Percentiles rank a stretch among this genome's conserved stretches.
phyloP scores from a whole-genome alignment of 2,329 filamentous ascomycete species.

The Fusarium sp. region DNA sequence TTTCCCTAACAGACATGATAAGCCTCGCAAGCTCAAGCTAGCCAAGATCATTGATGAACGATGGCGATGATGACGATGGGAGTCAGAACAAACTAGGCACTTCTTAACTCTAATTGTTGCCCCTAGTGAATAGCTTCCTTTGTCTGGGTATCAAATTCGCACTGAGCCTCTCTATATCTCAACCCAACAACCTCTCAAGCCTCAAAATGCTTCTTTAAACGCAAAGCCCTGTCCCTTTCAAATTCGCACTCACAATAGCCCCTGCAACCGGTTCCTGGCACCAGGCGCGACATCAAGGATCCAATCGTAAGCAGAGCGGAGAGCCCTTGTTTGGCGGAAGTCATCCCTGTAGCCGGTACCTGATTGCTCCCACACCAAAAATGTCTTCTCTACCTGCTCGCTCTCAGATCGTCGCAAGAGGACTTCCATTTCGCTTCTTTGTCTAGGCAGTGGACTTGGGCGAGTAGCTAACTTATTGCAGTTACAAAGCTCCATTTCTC shows the following conservation, averaged over 20 bases:
- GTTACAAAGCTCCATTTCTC: constrained; percentile 8
- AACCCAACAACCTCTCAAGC: background rate
- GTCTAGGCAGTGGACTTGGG: constrained; percentile 9
- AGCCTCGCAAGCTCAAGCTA: constrained; percentile 7
- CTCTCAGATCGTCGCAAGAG: constrained; percentile 20
- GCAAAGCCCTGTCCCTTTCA: background rate
- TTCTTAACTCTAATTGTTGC: background rate
- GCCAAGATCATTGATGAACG: background rate
- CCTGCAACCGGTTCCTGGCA: constrained; percentile 37
- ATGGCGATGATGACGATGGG: background rate
- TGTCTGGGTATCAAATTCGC: background rate
- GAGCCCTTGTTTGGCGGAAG: constrained; percentile 35
- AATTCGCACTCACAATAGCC: constrained; percentile 29
- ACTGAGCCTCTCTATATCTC: background rate
- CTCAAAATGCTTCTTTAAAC: background rate
- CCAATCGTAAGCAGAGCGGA: constrained; percentile 27
- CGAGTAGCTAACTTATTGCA: constrained; percentile 19
- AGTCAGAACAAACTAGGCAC: background rate
- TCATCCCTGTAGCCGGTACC: constrained; percentile 41
- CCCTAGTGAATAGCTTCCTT: background rate
- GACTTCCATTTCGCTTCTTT: constrained; percentile 37
- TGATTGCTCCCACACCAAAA: constrained; percentile 39
- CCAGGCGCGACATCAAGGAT: constrained; percentile 26
- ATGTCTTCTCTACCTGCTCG: background rate
- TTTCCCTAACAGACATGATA: background rate